These are phyloP conservation scores for Claviceps maximensis DNA, from an alignment of 2,329 filamentous ascomycete species.

Conservation along the genomic window DNA sequence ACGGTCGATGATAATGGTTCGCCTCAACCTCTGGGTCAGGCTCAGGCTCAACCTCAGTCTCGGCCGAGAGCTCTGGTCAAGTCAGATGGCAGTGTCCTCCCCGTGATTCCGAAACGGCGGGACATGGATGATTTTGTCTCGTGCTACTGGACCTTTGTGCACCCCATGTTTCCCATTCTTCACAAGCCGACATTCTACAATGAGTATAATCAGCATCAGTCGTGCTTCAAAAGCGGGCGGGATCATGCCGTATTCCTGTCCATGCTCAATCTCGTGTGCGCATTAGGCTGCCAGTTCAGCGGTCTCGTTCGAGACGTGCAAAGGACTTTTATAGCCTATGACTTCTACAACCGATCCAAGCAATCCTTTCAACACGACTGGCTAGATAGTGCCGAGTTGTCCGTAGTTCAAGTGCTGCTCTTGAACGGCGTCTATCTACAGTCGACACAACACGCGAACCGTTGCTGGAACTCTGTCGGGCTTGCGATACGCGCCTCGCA, in stretches of 20 bases:
- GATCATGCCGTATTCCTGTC: constrained; percentile 1
- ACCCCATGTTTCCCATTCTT: constrained; percentile 2
- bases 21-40: too few species aligned
- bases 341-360: constrained; percentile 1
- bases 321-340: constrained; percentile 1
- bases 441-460: constrained; percentile 2
- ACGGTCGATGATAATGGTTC: background rate
- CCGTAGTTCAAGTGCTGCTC: constrained; percentile 1
- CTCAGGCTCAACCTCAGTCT: too few species aligned
- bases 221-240: background rate
- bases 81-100: background rate
- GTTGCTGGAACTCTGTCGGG: constrained; percentile 4
- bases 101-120: background rate
- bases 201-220: background rate
- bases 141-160: constrained; percentile 3
- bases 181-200: constrained; percentile 1
- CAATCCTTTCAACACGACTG: constrained; percentile 1
- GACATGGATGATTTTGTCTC: background rate
- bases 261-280: constrained; percentile 3
- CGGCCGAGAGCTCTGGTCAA: background rate
- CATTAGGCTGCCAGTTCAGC: constrained; percentile 3
- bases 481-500: constrained; percentile 3
- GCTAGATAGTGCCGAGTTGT: constrained; percentile 1
- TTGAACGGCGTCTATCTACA: constrained; percentile 3
- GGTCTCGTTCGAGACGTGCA: background rate